Evolutionary conservation across 2,329 filamentous ascomycete species (phyloP), one percentile per base, ranked within the genome.

Genomic region (Clarireedia homoeocarpa): DNA sequence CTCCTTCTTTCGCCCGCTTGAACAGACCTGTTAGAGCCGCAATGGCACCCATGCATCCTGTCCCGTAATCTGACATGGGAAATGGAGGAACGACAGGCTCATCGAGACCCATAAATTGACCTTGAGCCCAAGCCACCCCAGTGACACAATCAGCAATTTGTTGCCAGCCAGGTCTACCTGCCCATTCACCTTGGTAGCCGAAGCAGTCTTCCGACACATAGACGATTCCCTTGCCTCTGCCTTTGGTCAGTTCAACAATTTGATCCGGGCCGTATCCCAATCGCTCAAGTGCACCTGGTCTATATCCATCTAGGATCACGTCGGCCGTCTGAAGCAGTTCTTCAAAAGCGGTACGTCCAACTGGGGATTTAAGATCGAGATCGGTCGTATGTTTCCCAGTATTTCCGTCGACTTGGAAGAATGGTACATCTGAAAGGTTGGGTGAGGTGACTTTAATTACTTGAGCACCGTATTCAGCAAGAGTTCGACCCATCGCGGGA

Each of bases 121-220:
- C 82, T 63, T 85, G 82, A n/a, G 62, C 64, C 63, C 63, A 66
- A 5, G 65, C 64, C 3, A 65, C 59, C 39, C 64, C 64, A 24
- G 62, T 65, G 20, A 63, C 62, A 42, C 65, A 66, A 59, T 88
- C 85, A 15, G 84, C 84, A 61, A 87, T 87, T 62, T 86, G 84
- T 65, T 87, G 85, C 85, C 85, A 89, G 6, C 85, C 85, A 5
- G 83, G 79, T 3, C 85, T 75, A 6, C 72, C 70, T 1, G 80
- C 77, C 85, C 84, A 88, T 57, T 84, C 81, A 5, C 78, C 80
- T 30, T 77, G 72, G 36, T 80, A 82, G 0, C 86, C 86, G 62
- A 88, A 89, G 67, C 85, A 89, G 66, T 89, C 84, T 68, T 89
- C 85, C 36, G 80, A 78, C 6, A 88, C 82, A 63, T 87, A 86